A percentile compares a stretch with the other conserved stretches of the same genome.
Conservation (phyloP, 2,329 filamentous ascomycete genomes). For the Colletotrichum lindemuthianum region DNA sequence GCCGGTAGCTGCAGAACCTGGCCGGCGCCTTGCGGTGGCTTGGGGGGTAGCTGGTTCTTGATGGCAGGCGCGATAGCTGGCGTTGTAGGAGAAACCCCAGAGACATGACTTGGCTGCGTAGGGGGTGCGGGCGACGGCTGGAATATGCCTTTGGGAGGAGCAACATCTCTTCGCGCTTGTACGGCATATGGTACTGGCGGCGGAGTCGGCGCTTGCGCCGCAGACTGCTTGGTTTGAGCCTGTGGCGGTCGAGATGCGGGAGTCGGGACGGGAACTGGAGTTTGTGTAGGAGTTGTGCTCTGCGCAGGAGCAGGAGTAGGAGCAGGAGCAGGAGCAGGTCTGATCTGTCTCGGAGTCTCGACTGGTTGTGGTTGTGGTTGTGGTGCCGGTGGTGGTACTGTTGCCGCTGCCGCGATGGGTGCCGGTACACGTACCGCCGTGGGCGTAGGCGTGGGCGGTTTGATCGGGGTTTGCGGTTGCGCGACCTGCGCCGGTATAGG, state of each 20-base stretch:
- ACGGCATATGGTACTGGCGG: slow-evolving; percentile 4
- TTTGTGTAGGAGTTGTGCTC: slow-evolving; percentile 38
- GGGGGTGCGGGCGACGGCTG: slow-evolving; percentile 26
- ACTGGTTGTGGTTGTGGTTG: slow-evolving; percentile 7
- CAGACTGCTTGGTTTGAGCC: slow-evolving; percentile 11
- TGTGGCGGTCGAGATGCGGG: slow-evolving; percentile 29
- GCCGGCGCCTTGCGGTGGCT: slow-evolving; percentile 42
- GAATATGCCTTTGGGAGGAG: slow-evolving; percentile 13
- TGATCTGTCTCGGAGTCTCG: slow-evolving; percentile 24
- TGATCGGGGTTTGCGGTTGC: slow-evolving; percentile 14
- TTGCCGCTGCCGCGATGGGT: slow-evolving; percentile 9
- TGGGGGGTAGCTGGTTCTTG: slow-evolving; percentile 48
- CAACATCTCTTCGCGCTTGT: slow-evolving; percentile 27
- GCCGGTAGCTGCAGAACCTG: slow-evolving; percentile 51
- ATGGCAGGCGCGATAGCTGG: slow-evolving; percentile 35
- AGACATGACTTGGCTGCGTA: slow-evolving; percentile 17
- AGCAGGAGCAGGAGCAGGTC: slow-evolving; percentile 38
- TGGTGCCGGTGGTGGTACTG: slow-evolving; percentile 13
- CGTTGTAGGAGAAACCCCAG: slow-evolving; percentile 18
- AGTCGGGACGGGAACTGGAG: slow-evolving; percentile 31
- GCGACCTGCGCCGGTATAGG: slow-evolving; percentile 4
- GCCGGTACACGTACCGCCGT: not conserved
- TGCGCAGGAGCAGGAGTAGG: slow-evolving; percentile 40
- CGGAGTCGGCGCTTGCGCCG: not conserved
- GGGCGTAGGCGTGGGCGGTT: slow-evolving; percentile 20